phyloP scores from a whole-genome alignment of 768 basidiomycete genomes.

The Boletellus sp. region DNA sequence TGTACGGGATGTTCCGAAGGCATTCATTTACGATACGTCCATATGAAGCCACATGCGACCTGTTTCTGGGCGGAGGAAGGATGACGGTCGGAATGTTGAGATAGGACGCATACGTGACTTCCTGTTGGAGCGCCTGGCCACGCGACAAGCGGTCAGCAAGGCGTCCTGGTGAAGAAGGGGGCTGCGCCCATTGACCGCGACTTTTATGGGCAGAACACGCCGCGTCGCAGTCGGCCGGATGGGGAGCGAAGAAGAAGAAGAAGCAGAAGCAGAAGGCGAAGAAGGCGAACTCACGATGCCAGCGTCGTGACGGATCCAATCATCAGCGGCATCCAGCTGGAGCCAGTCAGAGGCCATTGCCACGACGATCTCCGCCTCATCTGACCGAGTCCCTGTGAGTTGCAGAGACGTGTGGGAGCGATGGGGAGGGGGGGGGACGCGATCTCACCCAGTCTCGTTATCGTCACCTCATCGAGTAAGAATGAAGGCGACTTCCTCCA shows the following conservation, averaged over 20 bases:
- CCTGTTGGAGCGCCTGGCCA: constrained; percentile 83
- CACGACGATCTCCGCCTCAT: constrained; percentile 70
- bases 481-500: constrained; percentile 88
- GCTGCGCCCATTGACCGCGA: constrained; percentile 19
- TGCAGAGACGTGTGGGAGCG: constrained; percentile 13
- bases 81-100: constrained; percentile 82
- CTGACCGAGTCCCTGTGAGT: constrained; percentile 36
- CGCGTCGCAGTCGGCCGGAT: too few species aligned
- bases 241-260: constrained; percentile 4
- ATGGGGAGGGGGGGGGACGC: constrained; percentile 6
- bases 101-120: constrained; percentile 90
- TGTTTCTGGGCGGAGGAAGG: constrained; percentile 82
- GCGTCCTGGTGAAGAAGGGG: background rate
- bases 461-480: constrained; percentile 78
- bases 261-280: too few species aligned
- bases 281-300: constrained; percentile 88
- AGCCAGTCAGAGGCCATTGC: constrained; percentile 91
- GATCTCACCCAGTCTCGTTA: constrained; percentile 69
- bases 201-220: constrained; percentile 15
- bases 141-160: constrained; percentile 13
- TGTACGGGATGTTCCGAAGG: constrained; percentile 63
- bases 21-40: constrained; percentile 85
- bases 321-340: constrained; percentile 87
- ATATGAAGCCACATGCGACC: constrained; percentile 85
- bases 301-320: constrained; percentile 92